phyloP scores from a whole-genome alignment of 1,284 basidiomycete species.

The Heliocybe sulcata region DNA sequence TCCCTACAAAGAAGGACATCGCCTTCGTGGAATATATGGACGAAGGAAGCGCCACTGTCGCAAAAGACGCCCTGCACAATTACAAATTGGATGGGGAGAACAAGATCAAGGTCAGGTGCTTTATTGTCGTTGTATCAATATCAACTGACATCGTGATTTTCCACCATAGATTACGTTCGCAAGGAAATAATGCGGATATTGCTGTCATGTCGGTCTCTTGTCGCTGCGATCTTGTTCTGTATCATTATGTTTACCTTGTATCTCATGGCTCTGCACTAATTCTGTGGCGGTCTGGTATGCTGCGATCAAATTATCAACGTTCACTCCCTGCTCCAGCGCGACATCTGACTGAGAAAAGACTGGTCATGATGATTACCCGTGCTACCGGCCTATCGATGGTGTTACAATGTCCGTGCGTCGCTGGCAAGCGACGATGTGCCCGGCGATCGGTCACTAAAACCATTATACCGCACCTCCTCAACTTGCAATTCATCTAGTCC shows the following conservation, averaged over 20 bases:
- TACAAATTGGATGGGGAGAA: slow-evolving; percentile 94
- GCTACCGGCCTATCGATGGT: background rate
- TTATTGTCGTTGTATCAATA: background rate
- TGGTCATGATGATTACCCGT: no score
- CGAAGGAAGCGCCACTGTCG: slow-evolving; percentile 82
- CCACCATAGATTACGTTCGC: slow-evolving; percentile 48
- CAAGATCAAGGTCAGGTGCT: slow-evolving; percentile 79
- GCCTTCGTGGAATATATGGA: slow-evolving; percentile 95
- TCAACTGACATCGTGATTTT: slow-evolving; percentile 3
- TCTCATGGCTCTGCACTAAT: background rate
- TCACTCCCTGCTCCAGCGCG: no score
- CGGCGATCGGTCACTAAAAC: background rate
- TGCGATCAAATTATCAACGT: no score
- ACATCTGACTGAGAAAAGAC: no score
- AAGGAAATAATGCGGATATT: slow-evolving; percentile 33
- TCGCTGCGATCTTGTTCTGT: background rate
- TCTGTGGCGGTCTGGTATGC: background rate
- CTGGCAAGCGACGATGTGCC: background rate
- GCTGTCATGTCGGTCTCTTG: background rate
- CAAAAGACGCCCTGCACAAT: slow-evolving; percentile 93
- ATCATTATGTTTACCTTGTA: background rate
- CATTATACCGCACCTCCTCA: background rate
- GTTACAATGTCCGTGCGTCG: background rate
- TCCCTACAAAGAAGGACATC: slow-evolving; percentile 92
- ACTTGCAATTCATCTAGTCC: background rate